phyloP scores from a whole-genome alignment of 1,139 yeast genomes.

The Hyphopichia burtonii region DNA sequence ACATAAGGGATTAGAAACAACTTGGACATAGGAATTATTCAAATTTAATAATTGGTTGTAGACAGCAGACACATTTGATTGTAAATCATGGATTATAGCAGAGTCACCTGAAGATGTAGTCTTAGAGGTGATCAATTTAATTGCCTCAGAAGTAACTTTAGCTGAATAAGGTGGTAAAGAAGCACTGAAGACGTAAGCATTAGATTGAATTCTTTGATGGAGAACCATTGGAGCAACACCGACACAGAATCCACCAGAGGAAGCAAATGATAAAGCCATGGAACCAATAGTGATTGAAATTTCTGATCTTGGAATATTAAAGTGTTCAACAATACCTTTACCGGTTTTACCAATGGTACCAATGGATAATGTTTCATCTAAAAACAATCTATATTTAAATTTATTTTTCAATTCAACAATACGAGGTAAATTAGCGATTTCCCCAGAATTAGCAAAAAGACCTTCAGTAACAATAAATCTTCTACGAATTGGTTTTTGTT shows the following conservation, averaged over 20 bases:
- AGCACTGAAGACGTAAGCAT: slow-evolving; percentile 92
- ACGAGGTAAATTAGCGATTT: slow-evolving; percentile 68
- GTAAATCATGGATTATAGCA: slow-evolving; percentile 26
- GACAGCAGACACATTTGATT: slow-evolving; percentile 18
- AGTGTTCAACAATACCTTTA: slow-evolving; percentile 78
- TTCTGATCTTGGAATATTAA: slow-evolving; percentile 59
- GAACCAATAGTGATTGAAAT: slow-evolving; percentile 88
- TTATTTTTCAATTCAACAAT: slow-evolving; percentile 74
- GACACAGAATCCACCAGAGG: slow-evolving; percentile 93
- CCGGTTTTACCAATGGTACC: slow-evolving; percentile 88
- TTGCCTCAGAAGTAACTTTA: slow-evolving; percentile 61
- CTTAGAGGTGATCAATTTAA: slow-evolving; percentile 35
- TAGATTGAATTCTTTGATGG: slow-evolving; percentile 88
- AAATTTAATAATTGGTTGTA: slow-evolving; percentile 17
- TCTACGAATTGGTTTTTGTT: slow-evolving; percentile 69
- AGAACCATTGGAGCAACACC: slow-evolving; percentile 83
- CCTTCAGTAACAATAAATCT: slow-evolving; percentile 92
- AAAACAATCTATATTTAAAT: slow-evolving; percentile 79
- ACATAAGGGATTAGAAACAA: slow-evolving; percentile 60
- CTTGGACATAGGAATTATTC: slow-evolving; percentile 37
- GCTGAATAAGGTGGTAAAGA: slow-evolving; percentile 93
- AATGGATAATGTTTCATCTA: slow-evolving; percentile 84
- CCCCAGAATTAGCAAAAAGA: slow-evolving; percentile 78
- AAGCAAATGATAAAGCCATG: slow-evolving; percentile 77
- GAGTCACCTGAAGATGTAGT: slow-evolving; percentile 39